phyloP scores from a whole-genome alignment of 1,139 yeast species.

The Candida sanyaensis region DNA sequence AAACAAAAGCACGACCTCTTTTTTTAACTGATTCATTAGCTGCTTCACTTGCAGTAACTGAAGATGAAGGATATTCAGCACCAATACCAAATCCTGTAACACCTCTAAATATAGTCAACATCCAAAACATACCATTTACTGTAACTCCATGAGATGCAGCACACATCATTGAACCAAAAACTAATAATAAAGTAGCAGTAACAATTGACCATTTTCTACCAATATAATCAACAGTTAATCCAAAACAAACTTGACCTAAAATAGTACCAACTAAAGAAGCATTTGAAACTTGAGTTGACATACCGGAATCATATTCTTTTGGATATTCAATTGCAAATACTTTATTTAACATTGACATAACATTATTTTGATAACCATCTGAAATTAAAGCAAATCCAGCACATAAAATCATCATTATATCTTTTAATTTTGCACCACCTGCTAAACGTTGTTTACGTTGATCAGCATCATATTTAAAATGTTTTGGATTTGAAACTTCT shows the following conservation, averaged over 20 bases:
- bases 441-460: slow-evolving; percentile 32
- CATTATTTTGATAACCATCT: slow-evolving; percentile 56
- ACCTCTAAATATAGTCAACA: slow-evolving; percentile 68
- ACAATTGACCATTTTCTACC: slow-evolving; percentile 52
- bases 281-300: slow-evolving; percentile 50
- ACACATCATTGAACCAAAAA: slow-evolving; percentile 47
- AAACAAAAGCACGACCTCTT: slow-evolving; percentile 63
- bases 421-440: slow-evolving; percentile 29
- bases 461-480: slow-evolving; percentile 36
- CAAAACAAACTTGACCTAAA: slow-evolving; percentile 49
- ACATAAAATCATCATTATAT: slow-evolving; percentile 39
- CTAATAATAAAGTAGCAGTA: slow-evolving; percentile 44
- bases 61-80: slow-evolving; percentile 74
- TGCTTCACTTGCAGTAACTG: slow-evolving; percentile 71
- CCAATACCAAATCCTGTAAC: slow-evolving; percentile 76
- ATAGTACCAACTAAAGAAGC: slow-evolving; percentile 53
- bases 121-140: slow-evolving; percentile 60
- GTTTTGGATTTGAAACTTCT: slow-evolving; percentile 10
- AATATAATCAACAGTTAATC: slow-evolving; percentile 45
- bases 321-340: slow-evolving; percentile 36
- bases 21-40: slow-evolving; percentile 62
- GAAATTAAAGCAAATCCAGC: slow-evolving; percentile 55
- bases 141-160: slow-evolving; percentile 51
- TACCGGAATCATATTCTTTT: slow-evolving; percentile 29
- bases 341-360: slow-evolving; percentile 47